Conservation (phyloP, 108 stramenopile species). For the Heterococcus sp. region DNA sequence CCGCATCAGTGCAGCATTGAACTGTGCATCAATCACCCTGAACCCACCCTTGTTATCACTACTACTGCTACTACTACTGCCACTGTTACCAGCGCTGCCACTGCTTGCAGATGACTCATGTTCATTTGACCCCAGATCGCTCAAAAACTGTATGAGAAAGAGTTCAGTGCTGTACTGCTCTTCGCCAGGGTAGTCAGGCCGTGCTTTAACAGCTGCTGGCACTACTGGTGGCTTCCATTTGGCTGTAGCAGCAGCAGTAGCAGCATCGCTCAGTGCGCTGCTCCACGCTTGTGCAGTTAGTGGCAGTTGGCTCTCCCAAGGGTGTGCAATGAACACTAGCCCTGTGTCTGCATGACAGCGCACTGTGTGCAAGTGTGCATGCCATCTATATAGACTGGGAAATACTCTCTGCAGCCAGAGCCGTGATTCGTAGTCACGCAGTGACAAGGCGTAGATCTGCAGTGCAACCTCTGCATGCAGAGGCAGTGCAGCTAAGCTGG, state of each 20-base stretch:
- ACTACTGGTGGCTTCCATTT: too few relatives aligned
- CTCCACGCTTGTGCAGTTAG: too few relatives aligned
- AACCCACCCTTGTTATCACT: not conserved
- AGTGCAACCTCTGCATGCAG: slow-evolving; percentile 37
- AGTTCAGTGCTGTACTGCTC: too few relatives aligned
- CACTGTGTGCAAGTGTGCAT: slow-evolving; percentile 28
- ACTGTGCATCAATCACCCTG: slow-evolving; percentile 12
- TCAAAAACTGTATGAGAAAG: too few relatives aligned
- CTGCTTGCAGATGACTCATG: not conserved
- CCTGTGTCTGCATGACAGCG: too few relatives aligned
- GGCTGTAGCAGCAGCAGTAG: too few relatives aligned
- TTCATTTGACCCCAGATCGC: too few relatives aligned
- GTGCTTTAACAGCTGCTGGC: too few relatives aligned
- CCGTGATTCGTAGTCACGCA: slow-evolving; percentile 21
- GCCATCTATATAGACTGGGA: slow-evolving; percentile 26
- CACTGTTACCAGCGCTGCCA: not conserved
- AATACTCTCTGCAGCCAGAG: slow-evolving; percentile 39
- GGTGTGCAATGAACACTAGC: too few relatives aligned
- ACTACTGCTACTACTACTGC: not conserved
- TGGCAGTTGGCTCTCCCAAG: too few relatives aligned
- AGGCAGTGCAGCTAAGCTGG: slow-evolving; percentile 28
- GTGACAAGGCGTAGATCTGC: not conserved
- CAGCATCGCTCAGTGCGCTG: too few relatives aligned
- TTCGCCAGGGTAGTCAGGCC: too few relatives aligned
- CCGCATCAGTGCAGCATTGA: slow-evolving; percentile 18